These are phyloP conservation scores for Trifolium pratense DNA, from an alignment of 306 rosid species.

Conservation along the genomic window DNA sequence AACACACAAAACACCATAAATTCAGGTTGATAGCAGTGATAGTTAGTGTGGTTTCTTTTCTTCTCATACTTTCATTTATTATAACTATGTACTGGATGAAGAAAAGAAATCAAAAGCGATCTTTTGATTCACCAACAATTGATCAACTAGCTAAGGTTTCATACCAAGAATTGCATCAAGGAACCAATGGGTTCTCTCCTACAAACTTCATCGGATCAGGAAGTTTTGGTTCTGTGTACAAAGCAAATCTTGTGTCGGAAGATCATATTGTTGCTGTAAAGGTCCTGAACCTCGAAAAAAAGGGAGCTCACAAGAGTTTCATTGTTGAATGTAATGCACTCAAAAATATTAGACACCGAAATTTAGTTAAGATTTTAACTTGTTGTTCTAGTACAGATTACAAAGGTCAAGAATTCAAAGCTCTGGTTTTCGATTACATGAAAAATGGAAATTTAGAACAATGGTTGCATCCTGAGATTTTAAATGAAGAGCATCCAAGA, in stretches of 20 bases:
- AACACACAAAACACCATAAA: background rate
- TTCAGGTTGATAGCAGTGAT: background rate
- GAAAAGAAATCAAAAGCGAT: background rate
- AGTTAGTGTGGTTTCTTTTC: background rate
- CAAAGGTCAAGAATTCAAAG: slow-evolving; percentile 46
- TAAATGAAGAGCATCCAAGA: background rate
- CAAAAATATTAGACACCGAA: slow-evolving; percentile 39
- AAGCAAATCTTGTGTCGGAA: slow-evolving; percentile 33
- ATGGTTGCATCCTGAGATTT: slow-evolving; percentile 26
- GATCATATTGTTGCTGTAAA: slow-evolving; percentile 40
- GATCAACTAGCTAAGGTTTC: slow-evolving; percentile 18
- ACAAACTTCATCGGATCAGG: slow-evolving; percentile 21
- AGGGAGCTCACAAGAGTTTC: slow-evolving; percentile 45
- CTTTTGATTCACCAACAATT: background rate
- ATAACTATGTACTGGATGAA: slow-evolving; percentile 5
- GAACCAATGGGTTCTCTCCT: slow-evolving; percentile 10
- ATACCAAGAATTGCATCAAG: slow-evolving; percentile 11
- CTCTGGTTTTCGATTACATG: slow-evolving; percentile 40
- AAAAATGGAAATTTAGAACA: slow-evolving; percentile 43
- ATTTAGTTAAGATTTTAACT: slow-evolving; percentile 41
- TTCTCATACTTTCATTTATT: background rate
- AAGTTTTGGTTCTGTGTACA: slow-evolving; percentile 25
- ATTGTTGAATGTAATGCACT: slow-evolving; percentile 37
- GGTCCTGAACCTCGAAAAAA: slow-evolving; percentile 40
- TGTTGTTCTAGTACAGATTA: slow-evolving; percentile 39